Evolutionary conservation across 2,329 filamentous ascomycete genomes (phyloP), one percentile per base, ranked within the genome.

Genomic region (Neofusicoccum sp.): DNA sequence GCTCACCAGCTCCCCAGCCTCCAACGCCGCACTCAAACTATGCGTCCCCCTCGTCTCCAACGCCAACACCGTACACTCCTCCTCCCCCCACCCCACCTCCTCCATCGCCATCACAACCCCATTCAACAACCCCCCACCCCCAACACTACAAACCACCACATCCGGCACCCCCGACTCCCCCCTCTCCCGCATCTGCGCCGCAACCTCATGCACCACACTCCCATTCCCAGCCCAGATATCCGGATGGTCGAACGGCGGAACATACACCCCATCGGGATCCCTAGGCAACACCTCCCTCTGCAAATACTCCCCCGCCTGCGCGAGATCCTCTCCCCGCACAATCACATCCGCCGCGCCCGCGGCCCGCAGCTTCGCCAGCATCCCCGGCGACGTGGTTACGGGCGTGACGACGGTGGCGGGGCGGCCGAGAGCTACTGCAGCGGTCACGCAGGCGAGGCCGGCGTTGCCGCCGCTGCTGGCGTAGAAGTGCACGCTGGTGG

Each of bases 381-480:
- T 93, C 63, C 87, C 74, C 1, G 83, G 78, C 33, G 87, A 85
- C 0, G 89, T 90, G 6, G 78, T 79, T 7, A 79, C 71, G 0
- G 91, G 89, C 1, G 95, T 85, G 31, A 91, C 89, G 63, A 96
- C 88, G 4, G 90, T 93, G 71, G 86, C 87, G 1, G 85, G 86
- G 38, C 84, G 82, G 5, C 80, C 76, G 6, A 95, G 81, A 2
- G 83, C 79, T 26, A 79, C 78, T 11, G 90, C 89, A 1, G 91
- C 89, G 49, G 86, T 87, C 14, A 90, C 89, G 68, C 89, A 91
- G 1, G 91, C 91, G 3, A 96, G 84, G 1, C 91, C 91, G 2
- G 91, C 91, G 70, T 96, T 96, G 61, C 91, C 91, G 62, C 90
- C 91, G 2, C 86, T 90, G 11, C 88, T 89, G 69, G 84, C 89